phyloP scores from a whole-genome alignment of 495 filamentous ascomycete genomes.

The Talaromyces ruber region DNA sequence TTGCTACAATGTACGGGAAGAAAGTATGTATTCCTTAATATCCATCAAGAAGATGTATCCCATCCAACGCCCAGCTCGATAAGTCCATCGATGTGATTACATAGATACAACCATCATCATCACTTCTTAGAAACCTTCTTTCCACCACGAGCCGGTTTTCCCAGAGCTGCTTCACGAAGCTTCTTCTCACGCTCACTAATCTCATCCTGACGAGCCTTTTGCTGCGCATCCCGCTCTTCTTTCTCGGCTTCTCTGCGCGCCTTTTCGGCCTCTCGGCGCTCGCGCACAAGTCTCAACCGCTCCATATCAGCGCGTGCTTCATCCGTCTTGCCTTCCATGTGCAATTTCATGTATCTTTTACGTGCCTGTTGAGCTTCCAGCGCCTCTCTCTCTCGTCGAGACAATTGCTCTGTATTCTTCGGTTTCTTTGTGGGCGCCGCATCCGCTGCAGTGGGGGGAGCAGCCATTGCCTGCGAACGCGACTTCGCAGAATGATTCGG shows the following conservation, averaged over 20 bases:
- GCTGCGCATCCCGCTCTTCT: slow-evolving; percentile 58
- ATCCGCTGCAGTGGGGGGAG: slow-evolving; percentile 24
- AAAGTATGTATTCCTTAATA: background rate
- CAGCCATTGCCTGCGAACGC: slow-evolving; percentile 47
- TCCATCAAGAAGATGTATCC: background rate
- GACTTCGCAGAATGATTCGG: slow-evolving; percentile 79
- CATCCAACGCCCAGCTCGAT: background rate
- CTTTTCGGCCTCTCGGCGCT: slow-evolving; percentile 80
- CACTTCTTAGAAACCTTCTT: slow-evolving; percentile 30
- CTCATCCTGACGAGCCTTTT: slow-evolving; percentile 34
- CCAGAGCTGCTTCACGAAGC: slow-evolving; percentile 21
- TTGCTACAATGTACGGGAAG: background rate
- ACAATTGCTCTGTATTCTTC: slow-evolving; percentile 46
- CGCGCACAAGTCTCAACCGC: slow-evolving; percentile 66
- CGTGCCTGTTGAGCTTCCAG: slow-evolving; percentile 79
- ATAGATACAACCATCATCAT: background rate
- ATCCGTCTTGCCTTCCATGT: slow-evolving; percentile 94
- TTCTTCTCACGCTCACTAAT: slow-evolving; percentile 27
- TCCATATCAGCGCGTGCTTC: slow-evolving; percentile 91
- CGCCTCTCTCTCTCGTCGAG: slow-evolving; percentile 80
- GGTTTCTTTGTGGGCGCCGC: slow-evolving; percentile 8
- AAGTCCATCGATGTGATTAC: background rate
- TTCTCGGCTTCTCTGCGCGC: slow-evolving; percentile 73
- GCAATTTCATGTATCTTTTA: slow-evolving; percentile 87
- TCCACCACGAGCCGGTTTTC: slow-evolving; percentile 22